A percentile compares a stretch with the other conserved stretches of the same genome.
phyloP scores from a whole-genome alignment of 441 rosid genomes.

The Bruguiera hainesii region DNA sequence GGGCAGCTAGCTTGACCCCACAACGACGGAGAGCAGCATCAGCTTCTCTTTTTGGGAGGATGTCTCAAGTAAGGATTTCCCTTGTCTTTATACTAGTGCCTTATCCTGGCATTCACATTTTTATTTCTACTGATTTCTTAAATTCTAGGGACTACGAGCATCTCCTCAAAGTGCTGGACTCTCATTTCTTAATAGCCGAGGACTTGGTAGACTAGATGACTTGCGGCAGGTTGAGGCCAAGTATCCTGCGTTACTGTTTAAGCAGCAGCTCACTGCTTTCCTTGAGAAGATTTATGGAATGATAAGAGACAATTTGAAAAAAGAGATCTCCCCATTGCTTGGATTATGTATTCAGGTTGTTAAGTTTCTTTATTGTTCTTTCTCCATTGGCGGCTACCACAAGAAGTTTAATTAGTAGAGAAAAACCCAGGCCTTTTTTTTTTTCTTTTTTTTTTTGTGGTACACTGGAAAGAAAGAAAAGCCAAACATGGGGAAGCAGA shows the following conservation, averaged over 20 bases:
- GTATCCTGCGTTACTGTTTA: slow-evolving; percentile 98
- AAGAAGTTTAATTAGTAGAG: no score
- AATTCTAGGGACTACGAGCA: slow-evolving; percentile 69
- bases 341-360: slow-evolving; percentile 97
- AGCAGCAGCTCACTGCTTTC: slow-evolving; percentile 99
- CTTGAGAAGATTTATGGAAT: slow-evolving; percentile 99
- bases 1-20: slow-evolving; percentile 98
- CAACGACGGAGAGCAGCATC: slow-evolving; percentile 93
- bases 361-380: slow-evolving; percentile 17
- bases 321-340: slow-evolving; percentile 96
- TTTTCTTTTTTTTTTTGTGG: neutral
- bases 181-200: slow-evolving; percentile 79
- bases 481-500: neutral
- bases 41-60: slow-evolving; percentile 95
- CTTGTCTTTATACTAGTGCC: neutral
- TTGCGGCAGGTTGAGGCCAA: slow-evolving; percentile 98
- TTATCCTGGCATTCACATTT: slow-evolving; percentile 1
- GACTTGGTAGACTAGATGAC: slow-evolving; percentile 80
- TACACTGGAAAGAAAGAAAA: neutral
- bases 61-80: slow-evolving; percentile 78
- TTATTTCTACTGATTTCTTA: slow-evolving; percentile 16
- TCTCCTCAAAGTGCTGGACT: slow-evolving; percentile 97
- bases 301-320: slow-evolving; percentile 97
- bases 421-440: no score
- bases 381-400: neutral